Conservation (phyloP, 352 stramenopile species). For the Pythium volutum region DNA sequence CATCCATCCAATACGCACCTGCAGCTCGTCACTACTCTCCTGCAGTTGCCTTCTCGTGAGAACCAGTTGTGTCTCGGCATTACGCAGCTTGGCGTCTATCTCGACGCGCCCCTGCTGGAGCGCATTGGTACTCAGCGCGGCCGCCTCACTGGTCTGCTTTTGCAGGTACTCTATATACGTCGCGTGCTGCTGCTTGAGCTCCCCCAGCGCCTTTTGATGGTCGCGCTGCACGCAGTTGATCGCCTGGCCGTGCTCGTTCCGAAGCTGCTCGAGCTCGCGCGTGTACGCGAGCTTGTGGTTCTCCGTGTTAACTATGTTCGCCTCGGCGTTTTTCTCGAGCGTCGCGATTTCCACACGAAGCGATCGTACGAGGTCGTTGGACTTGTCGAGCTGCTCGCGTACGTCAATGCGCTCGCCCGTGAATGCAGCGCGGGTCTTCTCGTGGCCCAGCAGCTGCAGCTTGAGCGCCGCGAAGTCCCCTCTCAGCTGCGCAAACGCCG, state of each 20-base stretch:
- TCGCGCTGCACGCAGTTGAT: constrained; percentile 45
- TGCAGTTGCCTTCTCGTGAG: constrained; percentile 41
- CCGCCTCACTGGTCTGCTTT: constrained; percentile 34
- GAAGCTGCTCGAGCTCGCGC: constrained; percentile 45
- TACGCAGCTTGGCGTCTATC: constrained; percentile 34
- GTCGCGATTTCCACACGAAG: constrained; percentile 33
- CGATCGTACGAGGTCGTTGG: constrained; percentile 31
- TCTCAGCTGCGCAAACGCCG: constrained; percentile 31
- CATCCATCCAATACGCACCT: constrained; percentile 25
- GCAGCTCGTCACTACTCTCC: constrained; percentile 34
- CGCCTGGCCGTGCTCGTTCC: constrained; percentile 32
- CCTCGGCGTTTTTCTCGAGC: constrained; percentile 39
- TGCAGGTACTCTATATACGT: constrained; percentile 48
- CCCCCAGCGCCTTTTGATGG: constrained; percentile 37
- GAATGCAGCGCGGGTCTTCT: constrained; percentile 43
- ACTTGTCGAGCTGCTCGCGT: constrained; percentile 34
- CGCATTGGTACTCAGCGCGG: constrained; percentile 24
- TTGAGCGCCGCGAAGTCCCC: constrained; percentile 59
- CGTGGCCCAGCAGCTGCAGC: constrained; percentile 39
- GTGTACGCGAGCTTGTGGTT: constrained; percentile 45
- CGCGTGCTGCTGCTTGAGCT: constrained; percentile 40
- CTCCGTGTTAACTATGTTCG: constrained; percentile 29
- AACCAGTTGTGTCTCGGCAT: constrained; percentile 33
- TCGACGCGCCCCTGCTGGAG: constrained; percentile 28
- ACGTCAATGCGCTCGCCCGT: constrained; percentile 38